Evolutionary conservation across 2,329 filamentous ascomycete species (phyloP).

Genomic region (Curvularia lunata): DNA sequence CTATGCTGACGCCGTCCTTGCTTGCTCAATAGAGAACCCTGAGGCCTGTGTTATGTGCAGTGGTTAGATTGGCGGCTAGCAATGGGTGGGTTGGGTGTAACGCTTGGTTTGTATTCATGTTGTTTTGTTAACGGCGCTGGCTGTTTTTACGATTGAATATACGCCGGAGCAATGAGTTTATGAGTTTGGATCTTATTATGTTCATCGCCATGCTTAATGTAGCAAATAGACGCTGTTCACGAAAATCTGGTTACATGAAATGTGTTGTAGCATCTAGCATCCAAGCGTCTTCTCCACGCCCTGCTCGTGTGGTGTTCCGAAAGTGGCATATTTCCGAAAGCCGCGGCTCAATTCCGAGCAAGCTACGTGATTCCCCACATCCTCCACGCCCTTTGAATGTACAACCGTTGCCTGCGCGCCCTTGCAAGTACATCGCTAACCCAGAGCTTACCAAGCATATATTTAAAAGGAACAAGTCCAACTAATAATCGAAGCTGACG

Average conservation of each 20-base stretch:
- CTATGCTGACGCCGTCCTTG: slow-evolving; percentile 88
- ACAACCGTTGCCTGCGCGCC: slow-evolving; percentile 10
- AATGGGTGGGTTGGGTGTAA: neutral
- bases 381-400: neutral
- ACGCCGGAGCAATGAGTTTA: slow-evolving; percentile 31
- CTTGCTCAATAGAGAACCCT: slow-evolving; percentile 97
- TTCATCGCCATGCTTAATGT: neutral
- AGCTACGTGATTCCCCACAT: slow-evolving; percentile 13
- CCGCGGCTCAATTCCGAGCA: slow-evolving; percentile 20
- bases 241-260: neutral
- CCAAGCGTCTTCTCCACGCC: neutral
- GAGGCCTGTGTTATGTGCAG: slow-evolving; percentile 98
- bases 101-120: neutral
- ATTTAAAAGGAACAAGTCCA: neutral
- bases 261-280: neutral
- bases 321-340: slow-evolving; percentile 12
- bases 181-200: slow-evolving; percentile 18
- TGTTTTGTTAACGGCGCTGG: neutral
- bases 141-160: slow-evolving; percentile 17
- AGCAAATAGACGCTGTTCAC: neutral
- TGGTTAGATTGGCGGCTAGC: slow-evolving; percentile 63
- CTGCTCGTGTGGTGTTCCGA: slow-evolving; percentile 3
- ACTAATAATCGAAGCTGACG: neutral
- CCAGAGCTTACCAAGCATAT: neutral
- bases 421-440: slow-evolving; percentile 2